A percentile compares a stretch with the other conserved stretches of the same genome.
phyloP scores from a whole-genome alignment of 2,329 filamentous ascomycete genomes.

The Exophiala spinifera region DNA sequence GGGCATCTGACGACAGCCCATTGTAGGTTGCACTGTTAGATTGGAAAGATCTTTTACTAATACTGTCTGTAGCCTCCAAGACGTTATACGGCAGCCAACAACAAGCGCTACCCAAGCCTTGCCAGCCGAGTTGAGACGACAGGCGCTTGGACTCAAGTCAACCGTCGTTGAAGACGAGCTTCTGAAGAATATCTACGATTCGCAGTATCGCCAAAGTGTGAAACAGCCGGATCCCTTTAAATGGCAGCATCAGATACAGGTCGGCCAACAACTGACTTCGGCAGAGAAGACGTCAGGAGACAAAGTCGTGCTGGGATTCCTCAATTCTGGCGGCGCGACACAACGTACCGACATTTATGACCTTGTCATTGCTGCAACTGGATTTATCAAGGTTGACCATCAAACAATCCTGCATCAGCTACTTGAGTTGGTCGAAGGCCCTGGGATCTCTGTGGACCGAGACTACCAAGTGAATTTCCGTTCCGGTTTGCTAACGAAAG shows the following conservation, averaged over 20 bases:
- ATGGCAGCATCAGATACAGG: constrained; percentile 23
- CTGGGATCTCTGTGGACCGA: constrained; percentile 9
- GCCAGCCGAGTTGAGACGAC: constrained; percentile 15
- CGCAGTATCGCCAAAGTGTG: constrained; percentile 21
- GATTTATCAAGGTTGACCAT: constrained; percentile 14
- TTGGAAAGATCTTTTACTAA: too few relatives aligned
- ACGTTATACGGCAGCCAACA: constrained; percentile 4
- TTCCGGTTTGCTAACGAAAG: not conserved
- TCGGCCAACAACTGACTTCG: constrained; percentile 2
- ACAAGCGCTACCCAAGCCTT: constrained; percentile 3
- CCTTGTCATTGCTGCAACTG: constrained; percentile 24
- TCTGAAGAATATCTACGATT: constrained; percentile 20
- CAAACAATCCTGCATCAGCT: constrained; percentile 11
- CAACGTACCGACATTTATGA: constrained; percentile 10
- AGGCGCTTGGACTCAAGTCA: not conserved
- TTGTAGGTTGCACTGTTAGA: constrained; percentile 11
- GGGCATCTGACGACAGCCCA: constrained; percentile 8
- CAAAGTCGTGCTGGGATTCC: constrained; percentile 3
- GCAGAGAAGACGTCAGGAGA: constrained; percentile 6
- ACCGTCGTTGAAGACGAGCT: not conserved
- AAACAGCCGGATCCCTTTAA: constrained; percentile 20
- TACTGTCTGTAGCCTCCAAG: constrained; percentile 1
- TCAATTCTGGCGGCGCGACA: not conserved
- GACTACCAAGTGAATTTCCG: constrained; percentile 24
- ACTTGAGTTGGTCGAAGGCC: constrained; percentile 9